phyloP scores from a whole-genome alignment of 2,329 filamentous ascomycete species.

The Epichloe amarillans region DNA sequence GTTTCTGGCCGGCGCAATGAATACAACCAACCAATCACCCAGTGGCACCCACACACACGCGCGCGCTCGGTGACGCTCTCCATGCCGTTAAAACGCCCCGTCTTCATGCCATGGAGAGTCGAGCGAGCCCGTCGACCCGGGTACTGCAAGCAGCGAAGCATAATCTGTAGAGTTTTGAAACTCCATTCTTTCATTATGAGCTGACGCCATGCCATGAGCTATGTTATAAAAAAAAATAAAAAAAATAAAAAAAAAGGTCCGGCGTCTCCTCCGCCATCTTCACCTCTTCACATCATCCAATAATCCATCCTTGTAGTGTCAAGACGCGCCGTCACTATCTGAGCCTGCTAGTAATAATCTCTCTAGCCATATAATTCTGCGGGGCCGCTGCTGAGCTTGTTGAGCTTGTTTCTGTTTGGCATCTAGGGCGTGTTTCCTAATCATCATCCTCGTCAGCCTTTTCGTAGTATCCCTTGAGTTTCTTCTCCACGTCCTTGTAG shows the following conservation, averaged over 20 bases:
- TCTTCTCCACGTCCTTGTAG: conserved; percentile 58
- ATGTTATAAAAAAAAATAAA: neutral
- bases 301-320: neutral
- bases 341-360: neutral
- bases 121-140: no score
- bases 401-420: neutral
- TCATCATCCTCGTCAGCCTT: conserved; percentile 10
- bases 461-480: conserved; percentile 54
- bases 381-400: neutral
- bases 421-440: conserved; percentile 5
- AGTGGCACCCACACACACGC: no score
- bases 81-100: no score
- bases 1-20: no score
- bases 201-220: conserved; percentile 1
- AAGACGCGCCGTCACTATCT: no score
- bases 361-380: neutral
- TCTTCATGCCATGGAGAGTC: no score
- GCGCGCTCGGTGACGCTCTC: no score
- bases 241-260: neutral
- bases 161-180: neutral
- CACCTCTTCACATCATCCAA: neutral
- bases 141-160: neutral
- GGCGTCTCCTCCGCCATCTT: neutral
- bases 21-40: no score
- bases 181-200: neutral